These are phyloP conservation scores for Blastocladiella britannica DNA, from an alignment of 192 early-diverging fungal species.

Conservation along the genomic window DNA sequence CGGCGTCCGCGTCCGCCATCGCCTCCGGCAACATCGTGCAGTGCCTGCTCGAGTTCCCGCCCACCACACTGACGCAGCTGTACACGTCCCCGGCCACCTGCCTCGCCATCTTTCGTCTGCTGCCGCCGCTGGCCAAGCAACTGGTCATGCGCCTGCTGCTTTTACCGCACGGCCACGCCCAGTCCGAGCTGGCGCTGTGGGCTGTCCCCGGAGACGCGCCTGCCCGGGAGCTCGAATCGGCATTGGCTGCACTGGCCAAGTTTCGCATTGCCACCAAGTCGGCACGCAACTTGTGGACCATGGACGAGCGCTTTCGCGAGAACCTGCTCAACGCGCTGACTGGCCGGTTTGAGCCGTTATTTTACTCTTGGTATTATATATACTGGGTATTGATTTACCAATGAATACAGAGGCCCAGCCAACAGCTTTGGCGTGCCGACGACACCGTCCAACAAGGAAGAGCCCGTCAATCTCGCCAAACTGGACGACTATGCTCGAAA, in stretches of 20 bases:
- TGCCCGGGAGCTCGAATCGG: conserved; percentile 19
- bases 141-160: conserved; percentile 78
- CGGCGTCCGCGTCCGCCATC: too few relatives aligned
- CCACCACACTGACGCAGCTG: too few relatives aligned
- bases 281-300: conserved; percentile 21
- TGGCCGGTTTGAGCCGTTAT: conserved; percentile 8
- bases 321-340: conserved; percentile 51
- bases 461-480: conserved; percentile 39
- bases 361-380: neutral
- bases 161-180: conserved; percentile 32
- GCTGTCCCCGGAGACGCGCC: neutral
- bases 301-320: conserved; percentile 44
- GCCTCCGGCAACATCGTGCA: too few relatives aligned
- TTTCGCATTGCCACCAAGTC: conserved; percentile 44
- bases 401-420: conserved; percentile 43
- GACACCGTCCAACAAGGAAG: conserved; percentile 30
- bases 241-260: conserved; percentile 44
- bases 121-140: conserved; percentile 69
- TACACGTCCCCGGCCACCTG: conserved; percentile 83
- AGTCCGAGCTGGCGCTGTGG: conserved; percentile 17
- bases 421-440: conserved; percentile 65
- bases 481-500: conserved; percentile 61
- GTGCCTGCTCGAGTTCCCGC: too few relatives aligned
- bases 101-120: conserved; percentile 70
- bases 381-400: neutral